Evolutionary conservation across 805 yeast genomes (phyloP), one percentile per base, ranked within the genome.

Genomic region (Suhomyces canberraensis): DNA sequence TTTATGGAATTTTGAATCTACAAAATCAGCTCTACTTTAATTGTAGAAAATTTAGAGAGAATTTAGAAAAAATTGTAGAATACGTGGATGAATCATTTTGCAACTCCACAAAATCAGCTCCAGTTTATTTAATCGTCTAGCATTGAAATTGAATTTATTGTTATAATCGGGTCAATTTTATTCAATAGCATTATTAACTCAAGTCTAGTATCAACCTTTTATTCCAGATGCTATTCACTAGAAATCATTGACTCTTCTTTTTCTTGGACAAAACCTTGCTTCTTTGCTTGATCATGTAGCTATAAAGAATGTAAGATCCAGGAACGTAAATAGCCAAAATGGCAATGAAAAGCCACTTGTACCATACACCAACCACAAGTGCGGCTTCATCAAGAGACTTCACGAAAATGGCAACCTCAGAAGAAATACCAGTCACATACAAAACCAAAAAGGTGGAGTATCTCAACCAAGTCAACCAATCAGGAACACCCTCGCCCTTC

Each of bases 401-500:
- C 61, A 77, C 82, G 41, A 87, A 72, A 63, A 88, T 76, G 24
- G 70, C 52, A 41, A 84, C 69, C 59, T 93, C 98, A 43, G 91
- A 79, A 2, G 84, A 76, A n/a, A 90, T 96, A 3, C 98, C 98
- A 15, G 84, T 60, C 14, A 98, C 98, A 54, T 93, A 93, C 46
- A 93, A 68, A 2, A 87, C 76, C 47, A 76, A 75, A 61, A 93
- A 93, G 18, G 87, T 65, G 45, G 85, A 84, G 71, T 93, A 93
- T 53, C 98, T 76, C 45, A 88, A 64, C 73, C 82, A 75, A 14
- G 80, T 75, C 47, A 91, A 69, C 54, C 66, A 56, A 25, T 54
- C 50, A 4, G 93, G 84, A 11, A 84, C 81, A 1, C 64, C 52
- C 1, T 73, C 76, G 19, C 71, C 66, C 17, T 60, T 55, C 43